phyloP scores from a whole-genome alignment of 805 yeast genomes.

The Candida qinlingensis region DNA sequence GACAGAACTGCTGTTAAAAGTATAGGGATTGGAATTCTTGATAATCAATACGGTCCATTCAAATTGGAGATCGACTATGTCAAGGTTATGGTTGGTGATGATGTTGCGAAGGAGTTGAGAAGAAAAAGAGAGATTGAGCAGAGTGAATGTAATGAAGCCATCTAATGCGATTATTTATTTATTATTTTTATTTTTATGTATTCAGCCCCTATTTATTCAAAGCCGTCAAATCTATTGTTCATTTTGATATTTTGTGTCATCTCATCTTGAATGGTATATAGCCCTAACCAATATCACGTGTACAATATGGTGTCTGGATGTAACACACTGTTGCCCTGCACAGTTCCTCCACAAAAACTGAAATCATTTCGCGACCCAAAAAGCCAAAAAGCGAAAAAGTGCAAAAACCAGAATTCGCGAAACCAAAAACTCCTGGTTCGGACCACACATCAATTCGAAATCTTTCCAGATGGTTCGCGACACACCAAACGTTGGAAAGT shows the following conservation, averaged over 20 bases:
- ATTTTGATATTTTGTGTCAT: too few relatives aligned
- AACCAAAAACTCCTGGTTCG: background rate
- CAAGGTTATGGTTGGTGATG: constrained; percentile 56
- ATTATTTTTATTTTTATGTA: background rate
- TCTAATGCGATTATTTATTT: constrained; percentile 1
- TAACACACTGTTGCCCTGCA: too few relatives aligned
- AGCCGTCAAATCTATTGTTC: too few relatives aligned
- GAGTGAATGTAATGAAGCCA: background rate
- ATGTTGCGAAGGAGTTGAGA: constrained; percentile 18
- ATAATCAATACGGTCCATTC: constrained; percentile 73
- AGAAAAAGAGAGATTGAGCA: constrained; percentile 8
- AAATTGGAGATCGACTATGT: constrained; percentile 66
- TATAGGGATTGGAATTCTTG: constrained; percentile 73
- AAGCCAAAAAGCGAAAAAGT: too few relatives aligned
- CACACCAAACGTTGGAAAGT: constrained; percentile 3
- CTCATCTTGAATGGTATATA: too few relatives aligned
- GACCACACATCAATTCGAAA: background rate
- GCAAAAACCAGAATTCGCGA: background rate
- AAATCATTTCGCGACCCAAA: too few relatives aligned
- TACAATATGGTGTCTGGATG: too few relatives aligned
- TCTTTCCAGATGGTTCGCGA: constrained; percentile 3
- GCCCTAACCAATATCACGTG: too few relatives aligned
- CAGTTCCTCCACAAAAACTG: too few relatives aligned
- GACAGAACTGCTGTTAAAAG: constrained; percentile 64
- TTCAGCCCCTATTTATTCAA: too few relatives aligned